Base-by-base conservation (phyloP, 352 stramenopile species). In the Phytopythium litorale region DNA sequence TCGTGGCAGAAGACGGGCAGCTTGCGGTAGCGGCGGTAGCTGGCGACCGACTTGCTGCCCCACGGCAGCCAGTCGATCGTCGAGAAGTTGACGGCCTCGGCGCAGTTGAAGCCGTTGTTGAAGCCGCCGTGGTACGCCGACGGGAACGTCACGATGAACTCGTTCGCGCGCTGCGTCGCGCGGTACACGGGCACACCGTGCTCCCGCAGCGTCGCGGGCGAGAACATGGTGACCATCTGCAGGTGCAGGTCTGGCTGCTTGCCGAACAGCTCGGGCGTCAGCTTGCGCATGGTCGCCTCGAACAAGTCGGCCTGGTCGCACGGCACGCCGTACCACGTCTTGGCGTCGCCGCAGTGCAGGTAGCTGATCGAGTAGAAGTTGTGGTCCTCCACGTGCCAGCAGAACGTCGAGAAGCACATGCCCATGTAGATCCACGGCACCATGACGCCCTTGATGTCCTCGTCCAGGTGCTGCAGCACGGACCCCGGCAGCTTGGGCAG, bases 351-450 rank as follows among this genome's bases (percentile, higher is more conserved):
- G 23, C 87, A 96, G 74, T 99, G 97, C 60, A 98, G 79, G 73
- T 99, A 99, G 70, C 98, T 99, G 70, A 99, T 99, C 58, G 88
- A 98, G 65, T 99, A 99, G 59, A 99, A 97, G 78, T 99, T 99
- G 78, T 99, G 98, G 72, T 99, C 98, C 74, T 99, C 98, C 37
- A 98, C 98, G 70, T 99, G 98, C 97, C 97, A 99, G 70, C 95
- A 99, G 73, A 99, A 99, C 1, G 97, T 98, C 7, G 94, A 98
- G 65, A 99, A 99, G 33, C 98, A 89, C 82, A 98, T 98, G 23
- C 98, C 98, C 67, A 99, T 96, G 76, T 99, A 99, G 58, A 99
- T 84, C 98, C 97, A 99, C n/a, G 98, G 98, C 21, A 99, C 89
- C 82, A 99, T 99, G 13, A 99, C 97, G 1, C 98, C 98, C 69